Base-by-base conservation (phyloP, 768 basidiomycete species). In the Psilocybe cyanescens region DNA sequence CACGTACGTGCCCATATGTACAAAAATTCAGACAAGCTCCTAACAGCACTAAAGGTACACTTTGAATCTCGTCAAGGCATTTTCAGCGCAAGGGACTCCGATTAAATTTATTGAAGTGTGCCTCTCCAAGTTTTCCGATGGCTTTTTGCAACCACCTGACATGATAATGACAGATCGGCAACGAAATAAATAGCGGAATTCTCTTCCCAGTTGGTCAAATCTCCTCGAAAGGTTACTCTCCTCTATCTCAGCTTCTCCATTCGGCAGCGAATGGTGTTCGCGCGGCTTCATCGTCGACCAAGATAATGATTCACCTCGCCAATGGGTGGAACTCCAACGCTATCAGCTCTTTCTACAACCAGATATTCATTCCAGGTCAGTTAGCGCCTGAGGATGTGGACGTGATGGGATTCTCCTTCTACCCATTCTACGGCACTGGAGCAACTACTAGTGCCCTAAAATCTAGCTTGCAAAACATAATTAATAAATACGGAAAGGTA, bases 161-260 rank as follows among this genome's bases (percentile, higher is more conserved):
- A 12, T 44, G 41, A 44, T 44, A 5, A 1, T 44, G 6, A 1
- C 14, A 84, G 80, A 80, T 87, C 59, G 86, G 86, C 8, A 88
- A 89, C 64, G 86, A 89, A 71, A 87, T 89, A 65, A 87, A 86
- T 72, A 78, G 84, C 61, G 86, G 87, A 12, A 72, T 89, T 29
- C 79, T 87, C n/a, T 88, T 85, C 85, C 87, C 87, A 8, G 76
- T 79, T 19, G 86, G 85, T 37, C 74, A 76, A 28, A 85, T 85
- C 57, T 85, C 84, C 8, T 75, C 74, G 29, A 81, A 79, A 47
- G 84, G 85, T 17, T 84, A 80, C 63, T 78, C 79, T 31, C 78
- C 80, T 8, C 75, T 83, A 30, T 87, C 86, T 3, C 83, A 88
- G 69, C 75, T 88, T 17, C 78, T 88, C 28, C 83, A 89, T 63